phyloP scores from a whole-genome alignment of 2,329 filamentous ascomycete species.

The Cytospora leucostoma region DNA sequence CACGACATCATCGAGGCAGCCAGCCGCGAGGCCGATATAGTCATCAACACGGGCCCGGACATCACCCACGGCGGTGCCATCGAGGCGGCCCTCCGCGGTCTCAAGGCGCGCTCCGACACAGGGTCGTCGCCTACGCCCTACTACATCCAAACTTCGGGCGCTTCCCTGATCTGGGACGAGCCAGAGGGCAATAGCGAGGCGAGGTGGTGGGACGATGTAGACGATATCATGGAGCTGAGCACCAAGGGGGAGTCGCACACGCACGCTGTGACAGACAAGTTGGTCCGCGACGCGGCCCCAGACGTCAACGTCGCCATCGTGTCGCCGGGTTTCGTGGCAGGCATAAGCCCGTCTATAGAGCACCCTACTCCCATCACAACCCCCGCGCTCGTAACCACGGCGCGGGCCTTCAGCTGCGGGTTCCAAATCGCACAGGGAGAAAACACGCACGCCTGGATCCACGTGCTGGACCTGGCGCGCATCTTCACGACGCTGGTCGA shows the following conservation, averaged over 20 bases:
- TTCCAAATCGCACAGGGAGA: conserved; percentile 29
- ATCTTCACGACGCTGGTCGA: conserved; percentile 28
- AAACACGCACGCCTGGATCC: conserved; percentile 27
- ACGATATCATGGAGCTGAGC: conserved; percentile 25
- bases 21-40: conserved; percentile 28
- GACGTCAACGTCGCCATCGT: conserved; percentile 31
- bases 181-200: conserved; percentile 20
- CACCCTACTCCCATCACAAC: conserved; percentile 23
- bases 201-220: conserved; percentile 30
- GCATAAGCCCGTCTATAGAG: conserved; percentile 24
- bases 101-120: conserved; percentile 10
- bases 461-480: conserved; percentile 28
- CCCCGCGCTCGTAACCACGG: conserved; percentile 25
- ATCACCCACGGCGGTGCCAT: conserved; percentile 28
- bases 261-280: conserved; percentile 29
- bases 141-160: conserved; percentile 31
- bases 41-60: conserved; percentile 29
- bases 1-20: conserved; percentile 17
- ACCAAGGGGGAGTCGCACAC: conserved; percentile 24
- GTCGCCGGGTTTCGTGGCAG: conserved; percentile 20
- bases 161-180: conserved; percentile 29
- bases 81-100: conserved; percentile 21
- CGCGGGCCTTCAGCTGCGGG: conserved; percentile 27
- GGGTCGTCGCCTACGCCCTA: conserved; percentile 8
- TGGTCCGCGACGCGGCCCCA: conserved; percentile 23